Percentiles rank a stretch among this genome's conserved stretches.
phyloP scores from a whole-genome alignment of 805 yeast genomes.

The Cyberlindnera amylophila region DNA sequence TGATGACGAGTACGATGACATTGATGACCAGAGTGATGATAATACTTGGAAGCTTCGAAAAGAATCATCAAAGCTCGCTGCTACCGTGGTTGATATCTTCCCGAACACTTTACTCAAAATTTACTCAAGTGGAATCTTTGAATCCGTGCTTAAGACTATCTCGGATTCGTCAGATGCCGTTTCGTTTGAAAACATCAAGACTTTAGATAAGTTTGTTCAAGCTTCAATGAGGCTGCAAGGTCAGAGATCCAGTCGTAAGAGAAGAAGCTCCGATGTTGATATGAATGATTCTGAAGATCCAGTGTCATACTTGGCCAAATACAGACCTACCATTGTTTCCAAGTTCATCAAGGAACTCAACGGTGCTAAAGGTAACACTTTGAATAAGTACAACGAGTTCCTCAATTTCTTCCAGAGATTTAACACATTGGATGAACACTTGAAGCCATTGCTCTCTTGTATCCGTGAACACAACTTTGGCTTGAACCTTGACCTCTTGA shows the following conservation, averaged over 20 bases:
- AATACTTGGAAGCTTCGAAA: slow-evolving; percentile 62
- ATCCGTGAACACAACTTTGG: slow-evolving; percentile 26
- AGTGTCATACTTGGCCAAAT: slow-evolving; percentile 18
- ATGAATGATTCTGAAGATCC: slow-evolving; percentile 32
- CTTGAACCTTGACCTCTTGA: slow-evolving; percentile 31
- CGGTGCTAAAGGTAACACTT: slow-evolving; percentile 24
- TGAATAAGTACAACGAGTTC: slow-evolving; percentile 23
- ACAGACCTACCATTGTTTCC: slow-evolving; percentile 19
- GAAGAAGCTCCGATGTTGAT: slow-evolving; percentile 38
- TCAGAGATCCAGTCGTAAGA: slow-evolving; percentile 26
- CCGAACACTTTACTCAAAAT: slow-evolving; percentile 36
- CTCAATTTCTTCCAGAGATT: slow-evolving; percentile 26
- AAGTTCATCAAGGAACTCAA: slow-evolving; percentile 27
- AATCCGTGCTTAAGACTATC: slow-evolving; percentile 32
- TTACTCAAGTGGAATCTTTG: slow-evolving; percentile 31
- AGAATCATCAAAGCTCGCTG: slow-evolving; percentile 42
- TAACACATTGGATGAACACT: slow-evolving; percentile 21
- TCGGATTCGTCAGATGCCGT: slow-evolving; percentile 48
- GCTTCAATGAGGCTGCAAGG: slow-evolving; percentile 22
- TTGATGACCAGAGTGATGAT: slow-evolving; percentile 42
- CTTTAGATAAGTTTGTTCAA: slow-evolving; percentile 39
- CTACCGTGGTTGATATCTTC: slow-evolving; percentile 34
- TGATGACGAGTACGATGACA: slow-evolving; percentile 37
- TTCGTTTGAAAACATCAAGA: slow-evolving; percentile 43
- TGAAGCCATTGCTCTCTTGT: slow-evolving; percentile 19